Percentiles rank a stretch among this genome's conserved stretches.
Conservation (phyloP, 2,329 filamentous ascomycete genomes). For the Pseudogymnoascus sp. region DNA sequence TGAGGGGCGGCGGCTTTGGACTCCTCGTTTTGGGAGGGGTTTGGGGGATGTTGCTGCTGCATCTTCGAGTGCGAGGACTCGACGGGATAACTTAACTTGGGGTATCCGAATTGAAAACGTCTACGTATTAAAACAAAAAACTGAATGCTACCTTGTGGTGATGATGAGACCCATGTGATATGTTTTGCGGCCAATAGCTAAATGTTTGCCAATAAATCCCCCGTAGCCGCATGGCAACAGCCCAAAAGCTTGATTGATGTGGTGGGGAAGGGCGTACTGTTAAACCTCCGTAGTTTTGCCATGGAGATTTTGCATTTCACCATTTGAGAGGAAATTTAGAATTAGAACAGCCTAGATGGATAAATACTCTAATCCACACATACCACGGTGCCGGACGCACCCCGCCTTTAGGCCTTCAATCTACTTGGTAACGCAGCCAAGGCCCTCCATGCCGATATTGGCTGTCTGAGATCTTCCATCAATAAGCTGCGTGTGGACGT, state of each 20-base stretch:
- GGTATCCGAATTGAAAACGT: slow-evolving; percentile 8
- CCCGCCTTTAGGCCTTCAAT: not conserved
- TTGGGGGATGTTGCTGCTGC: not conserved
- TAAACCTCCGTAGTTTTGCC: not conserved
- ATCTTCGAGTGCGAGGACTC: slow-evolving; percentile 4
- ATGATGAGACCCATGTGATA: not conserved
- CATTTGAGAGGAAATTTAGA: no score
- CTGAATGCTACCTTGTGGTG: not conserved
- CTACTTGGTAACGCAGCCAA: not conserved
- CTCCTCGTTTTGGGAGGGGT: not conserved
- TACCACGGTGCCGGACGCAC: not conserved
- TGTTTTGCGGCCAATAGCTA: not conserved
- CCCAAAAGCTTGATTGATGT: not conserved
- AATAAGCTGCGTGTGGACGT: not conserved
- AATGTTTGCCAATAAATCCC: not conserved
- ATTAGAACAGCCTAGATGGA: not conserved
- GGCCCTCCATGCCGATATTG: not conserved
- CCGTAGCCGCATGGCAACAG: not conserved
- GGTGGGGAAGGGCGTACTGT: no score
- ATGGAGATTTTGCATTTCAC: not conserved
- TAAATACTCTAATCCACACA: slow-evolving; percentile 4
- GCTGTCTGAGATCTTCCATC: not conserved
- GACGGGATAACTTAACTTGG: slow-evolving; percentile 6
- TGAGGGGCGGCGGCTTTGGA: not conserved
- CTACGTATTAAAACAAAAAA: not conserved